Evolutionary conservation across 352 stramenopile species (phyloP), one percentile per base, ranked within the genome.

Genomic region (Phytophthora chlamydospora): DNA sequence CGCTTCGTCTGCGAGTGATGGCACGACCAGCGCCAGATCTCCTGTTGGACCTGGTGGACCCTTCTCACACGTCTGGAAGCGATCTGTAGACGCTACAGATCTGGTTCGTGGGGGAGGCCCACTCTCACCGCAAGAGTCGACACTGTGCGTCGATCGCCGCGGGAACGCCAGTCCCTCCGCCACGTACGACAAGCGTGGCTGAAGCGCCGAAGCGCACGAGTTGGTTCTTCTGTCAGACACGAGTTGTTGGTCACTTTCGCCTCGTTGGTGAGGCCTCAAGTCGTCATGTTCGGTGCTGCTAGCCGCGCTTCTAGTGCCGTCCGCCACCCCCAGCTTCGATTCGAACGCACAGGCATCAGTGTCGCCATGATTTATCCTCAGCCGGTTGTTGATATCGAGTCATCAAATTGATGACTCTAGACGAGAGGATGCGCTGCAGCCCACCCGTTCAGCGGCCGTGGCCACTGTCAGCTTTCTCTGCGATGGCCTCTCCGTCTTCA

Each of bases 371-470:
- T 27, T 27, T 24, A 14, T 14, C 24, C 16, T 32, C n/a, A 42
- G 27, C 40, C 40, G 19, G 35, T 42, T 35, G 32, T 46, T 42
- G 19, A 43, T 46, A 38, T 64, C 36, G 62, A 17, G 47, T 43
- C 42, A 70, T 56, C 56, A 55, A 55, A 57, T 35, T 54, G 63
- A 67, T 71, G 57, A 51, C 57, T 17, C 56, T 24, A 71, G 63
- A 31, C 14, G 13, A 19, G 16, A 24, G 7, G 14, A 43, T 53
- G 21, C 34, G 38, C 49, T 39, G 14, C 29, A 27, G 40, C 27
- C 21, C 19, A 13, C 34, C 33, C 40, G 13, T 33, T 41, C 7
- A 14, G 10, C 53, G 31, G 14, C 8, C 33, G 14, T 42, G 12
- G 4, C 46, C 38, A 21, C 13, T 34, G 32, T 38, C 17, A 51